Conservation (phyloP, 2,329 filamentous ascomycete genomes). For the Talaromyces pinophilus region DNA sequence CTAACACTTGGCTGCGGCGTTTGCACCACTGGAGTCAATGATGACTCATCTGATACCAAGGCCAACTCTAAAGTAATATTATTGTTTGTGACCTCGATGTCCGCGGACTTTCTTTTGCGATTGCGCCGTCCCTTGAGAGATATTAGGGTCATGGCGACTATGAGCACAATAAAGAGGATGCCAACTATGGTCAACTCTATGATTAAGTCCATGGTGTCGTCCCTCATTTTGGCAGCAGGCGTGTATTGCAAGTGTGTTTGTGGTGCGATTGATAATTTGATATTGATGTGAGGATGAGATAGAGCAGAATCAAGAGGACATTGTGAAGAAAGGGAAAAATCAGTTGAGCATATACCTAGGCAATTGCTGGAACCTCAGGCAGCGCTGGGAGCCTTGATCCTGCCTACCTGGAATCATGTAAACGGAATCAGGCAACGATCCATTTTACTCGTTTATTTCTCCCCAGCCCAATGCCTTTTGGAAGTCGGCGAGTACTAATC, state of each 20-base stretch:
- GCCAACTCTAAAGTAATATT: neutral
- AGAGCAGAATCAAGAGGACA: too few species aligned
- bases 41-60: neutral
- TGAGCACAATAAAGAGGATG: neutral
- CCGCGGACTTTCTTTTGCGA: neutral
- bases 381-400: too few species aligned
- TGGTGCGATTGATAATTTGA: neutral
- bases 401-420: too few species aligned
- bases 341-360: too few species aligned
- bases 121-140: neutral
- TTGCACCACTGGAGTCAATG: neutral
- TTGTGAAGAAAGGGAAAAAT: too few species aligned
- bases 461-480: neutral
- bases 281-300: too few species aligned
- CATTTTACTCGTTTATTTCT: too few species aligned
- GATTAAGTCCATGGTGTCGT: neutral
- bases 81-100: neutral
- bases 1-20: neutral
- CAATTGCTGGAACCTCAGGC: too few species aligned
- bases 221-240: neutral
- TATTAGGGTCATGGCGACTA: neutral
- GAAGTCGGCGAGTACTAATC: neutral
- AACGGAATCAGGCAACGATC: too few species aligned
- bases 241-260: neutral
- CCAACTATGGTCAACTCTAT: neutral